These are phyloP conservation scores for Tylopilus sp. DNA, from an alignment of 1,284 basidiomycete species.

Conservation along the genomic window DNA sequence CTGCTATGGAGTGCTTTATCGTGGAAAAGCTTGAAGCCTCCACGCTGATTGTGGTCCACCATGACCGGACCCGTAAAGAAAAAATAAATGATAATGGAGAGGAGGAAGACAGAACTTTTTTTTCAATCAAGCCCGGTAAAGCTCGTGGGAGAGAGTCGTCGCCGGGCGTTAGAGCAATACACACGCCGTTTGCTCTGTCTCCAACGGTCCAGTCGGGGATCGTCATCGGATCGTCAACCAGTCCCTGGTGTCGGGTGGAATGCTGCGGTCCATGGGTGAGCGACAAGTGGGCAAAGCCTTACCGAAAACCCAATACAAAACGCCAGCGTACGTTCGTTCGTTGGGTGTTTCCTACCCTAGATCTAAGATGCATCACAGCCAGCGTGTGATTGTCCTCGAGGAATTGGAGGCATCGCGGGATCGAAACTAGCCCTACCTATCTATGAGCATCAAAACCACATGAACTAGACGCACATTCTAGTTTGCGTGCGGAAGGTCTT, in stretches of 20 bases:
- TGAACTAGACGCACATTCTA: background rate
- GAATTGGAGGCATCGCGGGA: background rate
- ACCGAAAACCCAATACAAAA: background rate
- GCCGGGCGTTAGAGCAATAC: too few relatives aligned
- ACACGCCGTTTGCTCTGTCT: background rate
- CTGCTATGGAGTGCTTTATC: too few relatives aligned
- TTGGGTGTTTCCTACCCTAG: background rate
- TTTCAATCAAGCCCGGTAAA: too few relatives aligned
- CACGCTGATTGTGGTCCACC: too few relatives aligned
- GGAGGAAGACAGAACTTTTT: too few relatives aligned
- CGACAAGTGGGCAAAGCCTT: too few relatives aligned
- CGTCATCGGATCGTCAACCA: background rate
- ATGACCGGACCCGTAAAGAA: too few relatives aligned
- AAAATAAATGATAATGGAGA: too few relatives aligned
- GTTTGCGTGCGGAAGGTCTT: too few relatives aligned
- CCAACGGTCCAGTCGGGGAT: background rate
- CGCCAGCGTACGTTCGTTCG: background rate
- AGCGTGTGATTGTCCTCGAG: background rate
- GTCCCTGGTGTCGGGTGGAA: background rate
- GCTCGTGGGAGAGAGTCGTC: too few relatives aligned
- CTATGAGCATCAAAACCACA: background rate
- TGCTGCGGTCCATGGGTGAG: background rate
- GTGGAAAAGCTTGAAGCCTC: too few relatives aligned
- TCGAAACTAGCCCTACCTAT: background rate
- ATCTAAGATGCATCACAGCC: background rate